Percentiles rank a stretch among this genome's conserved stretches.
Conservation (phyloP, 1,284 basidiomycete genomes). For the Trichosporon sp. region DNA sequence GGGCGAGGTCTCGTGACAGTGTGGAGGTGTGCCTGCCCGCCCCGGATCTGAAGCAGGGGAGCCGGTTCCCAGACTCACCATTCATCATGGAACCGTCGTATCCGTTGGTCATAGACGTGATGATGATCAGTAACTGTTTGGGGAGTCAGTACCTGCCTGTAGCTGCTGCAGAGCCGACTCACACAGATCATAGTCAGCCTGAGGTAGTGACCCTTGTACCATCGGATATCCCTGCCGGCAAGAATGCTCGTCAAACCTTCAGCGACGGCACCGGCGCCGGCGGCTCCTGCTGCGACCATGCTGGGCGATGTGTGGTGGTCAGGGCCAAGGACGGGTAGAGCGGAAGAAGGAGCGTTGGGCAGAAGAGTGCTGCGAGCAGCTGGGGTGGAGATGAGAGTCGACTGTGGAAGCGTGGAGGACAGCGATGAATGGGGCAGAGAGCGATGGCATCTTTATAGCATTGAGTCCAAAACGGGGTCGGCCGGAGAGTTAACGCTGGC, state of each 20-base stretch:
- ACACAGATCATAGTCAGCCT: slow-evolving; percentile 31
- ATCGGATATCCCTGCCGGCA: slow-evolving; percentile 30
- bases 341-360: not conserved
- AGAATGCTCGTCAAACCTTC: slow-evolving; percentile 11
- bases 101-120: slow-evolving; percentile 32
- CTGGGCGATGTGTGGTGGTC: not conserved
- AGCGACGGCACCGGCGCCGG: not conserved
- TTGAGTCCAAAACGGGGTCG: not conserved
- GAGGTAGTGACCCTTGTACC: slow-evolving; percentile 28
- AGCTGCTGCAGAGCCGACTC: not conserved
- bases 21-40: not conserved
- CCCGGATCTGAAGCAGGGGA: not conserved
- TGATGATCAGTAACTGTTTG: slow-evolving; percentile 26
- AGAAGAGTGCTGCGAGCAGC: not conserved
- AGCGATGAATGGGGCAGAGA: not conserved
- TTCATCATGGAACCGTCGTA: slow-evolving; percentile 32
- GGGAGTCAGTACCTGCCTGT: not conserved
- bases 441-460: not conserved
- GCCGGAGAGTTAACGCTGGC: not conserved
- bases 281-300: slow-evolving; percentile 11
- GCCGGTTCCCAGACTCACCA: slow-evolving; percentile 7
- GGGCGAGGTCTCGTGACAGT: not conserved
- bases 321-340: not conserved
- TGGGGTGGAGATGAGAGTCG: not conserved
- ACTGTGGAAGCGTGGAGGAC: not conserved